A percentile compares a stretch with the other conserved stretches of the same genome.
phyloP scores from a whole-genome alignment of 148 eudicot genomes.

The Gaultheria prostrata region DNA sequence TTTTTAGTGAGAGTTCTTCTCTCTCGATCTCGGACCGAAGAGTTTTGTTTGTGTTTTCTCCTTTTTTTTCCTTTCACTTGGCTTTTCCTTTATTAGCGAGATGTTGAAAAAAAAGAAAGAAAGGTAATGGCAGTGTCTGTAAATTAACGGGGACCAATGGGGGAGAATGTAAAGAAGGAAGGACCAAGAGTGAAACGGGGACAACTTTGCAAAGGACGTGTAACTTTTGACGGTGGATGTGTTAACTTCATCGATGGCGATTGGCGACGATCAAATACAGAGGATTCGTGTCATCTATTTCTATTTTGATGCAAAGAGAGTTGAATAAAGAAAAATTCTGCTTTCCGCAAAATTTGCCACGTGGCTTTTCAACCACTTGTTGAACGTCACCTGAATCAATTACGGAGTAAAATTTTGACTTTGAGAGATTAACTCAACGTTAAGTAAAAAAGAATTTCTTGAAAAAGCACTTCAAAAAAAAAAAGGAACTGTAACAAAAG shows the following conservation, averaged over 20 bases:
- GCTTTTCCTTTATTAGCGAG: too few relatives aligned
- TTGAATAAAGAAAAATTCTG: not conserved
- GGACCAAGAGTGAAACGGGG: not conserved
- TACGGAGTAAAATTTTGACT: not conserved
- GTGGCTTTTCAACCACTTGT: not conserved
- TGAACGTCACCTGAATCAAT: not conserved
- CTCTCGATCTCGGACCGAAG: too few relatives aligned
- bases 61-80: too few relatives aligned
- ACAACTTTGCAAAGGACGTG: not conserved
- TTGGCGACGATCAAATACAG: not conserved
- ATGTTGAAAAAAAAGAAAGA: too few relatives aligned
- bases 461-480: too few relatives aligned
- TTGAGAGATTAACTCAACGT: too few relatives aligned
- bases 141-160: not conserved
- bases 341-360: not conserved
- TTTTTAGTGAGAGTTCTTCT: too few relatives aligned
- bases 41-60: too few relatives aligned
- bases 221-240: not conserved
- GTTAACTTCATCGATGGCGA: not conserved
- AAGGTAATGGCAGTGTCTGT: not conserved
- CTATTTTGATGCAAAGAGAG: not conserved
- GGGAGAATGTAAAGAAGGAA: not conserved
- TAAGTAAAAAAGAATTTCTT: too few relatives aligned
- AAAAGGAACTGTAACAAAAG: too few relatives aligned
- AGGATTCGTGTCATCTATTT: not conserved